Percentiles rank a stretch among this genome's conserved stretches.
phyloP scores from a whole-genome alignment of 2,329 filamentous ascomycete genomes.

The Colletotrichum navitas region DNA sequence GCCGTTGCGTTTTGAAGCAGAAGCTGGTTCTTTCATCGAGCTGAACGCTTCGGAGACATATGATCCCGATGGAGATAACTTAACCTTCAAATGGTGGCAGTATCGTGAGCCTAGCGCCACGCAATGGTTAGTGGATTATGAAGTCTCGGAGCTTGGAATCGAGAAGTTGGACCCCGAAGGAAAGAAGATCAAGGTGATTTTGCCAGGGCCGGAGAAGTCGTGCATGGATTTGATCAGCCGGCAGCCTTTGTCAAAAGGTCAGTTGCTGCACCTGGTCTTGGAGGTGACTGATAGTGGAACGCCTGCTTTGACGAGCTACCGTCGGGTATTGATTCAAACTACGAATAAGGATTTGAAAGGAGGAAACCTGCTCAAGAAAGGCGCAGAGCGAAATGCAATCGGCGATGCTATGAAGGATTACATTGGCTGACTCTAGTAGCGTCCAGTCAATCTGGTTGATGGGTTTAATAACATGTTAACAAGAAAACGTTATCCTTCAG shows the following conservation, averaged over 20 bases:
- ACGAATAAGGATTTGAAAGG: slow-evolving; percentile 47
- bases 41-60: slow-evolving; percentile 61
- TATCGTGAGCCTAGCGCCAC: slow-evolving; percentile 55
- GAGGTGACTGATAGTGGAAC: slow-evolving; percentile 61
- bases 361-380: neutral
- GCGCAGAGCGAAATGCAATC: slow-evolving; percentile 12
- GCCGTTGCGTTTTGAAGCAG: slow-evolving; percentile 55
- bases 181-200: slow-evolving; percentile 32
- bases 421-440: neutral
- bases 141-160: slow-evolving; percentile 55
- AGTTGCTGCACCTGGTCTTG: slow-evolving; percentile 62
- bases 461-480: no score
- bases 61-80: slow-evolving; percentile 58
- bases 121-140: slow-evolving; percentile 56
- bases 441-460: neutral
- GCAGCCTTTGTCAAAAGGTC: slow-evolving; percentile 47
- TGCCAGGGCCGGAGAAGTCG: slow-evolving; percentile 52
- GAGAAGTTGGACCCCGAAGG: slow-evolving; percentile 44
- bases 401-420: slow-evolving; percentile 36
- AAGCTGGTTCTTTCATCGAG: slow-evolving; percentile 54
- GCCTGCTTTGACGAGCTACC: slow-evolving; percentile 60
- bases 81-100: slow-evolving; percentile 65
- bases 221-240: slow-evolving; percentile 43
- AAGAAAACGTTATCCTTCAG: no score
- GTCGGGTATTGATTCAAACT: slow-evolving; percentile 56